Conservation (phyloP, 2,329 filamentous ascomycete species). For the Ophioceras dolichostomum region DNA sequence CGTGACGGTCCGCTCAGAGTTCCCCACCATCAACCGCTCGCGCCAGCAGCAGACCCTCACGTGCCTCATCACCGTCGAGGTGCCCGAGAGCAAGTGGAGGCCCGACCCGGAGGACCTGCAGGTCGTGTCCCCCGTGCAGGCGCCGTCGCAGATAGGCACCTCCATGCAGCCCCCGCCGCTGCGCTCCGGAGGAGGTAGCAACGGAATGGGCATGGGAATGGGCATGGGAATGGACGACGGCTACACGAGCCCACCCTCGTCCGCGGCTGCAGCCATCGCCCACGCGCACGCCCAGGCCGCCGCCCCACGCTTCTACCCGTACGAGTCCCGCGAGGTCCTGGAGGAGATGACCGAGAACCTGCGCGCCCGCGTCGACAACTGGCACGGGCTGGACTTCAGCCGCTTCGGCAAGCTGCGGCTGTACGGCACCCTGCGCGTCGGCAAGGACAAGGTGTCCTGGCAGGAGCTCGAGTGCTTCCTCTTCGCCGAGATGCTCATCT, state of each 20-base stretch:
- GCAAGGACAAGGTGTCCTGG: constrained; percentile 94
- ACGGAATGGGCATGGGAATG: too few species aligned
- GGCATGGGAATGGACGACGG: neutral
- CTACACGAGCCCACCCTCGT: neutral
- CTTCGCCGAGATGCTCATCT: constrained; percentile 98
- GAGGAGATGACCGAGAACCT: constrained; percentile 80
- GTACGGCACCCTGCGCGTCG: constrained; percentile 81
- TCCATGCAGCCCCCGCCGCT: neutral
- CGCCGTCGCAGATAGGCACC: neutral
- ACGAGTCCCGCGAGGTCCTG: constrained; percentile 64
- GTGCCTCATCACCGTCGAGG: constrained; percentile 87
- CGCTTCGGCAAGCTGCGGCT: constrained; percentile 87
- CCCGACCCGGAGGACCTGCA: constrained; percentile 73
- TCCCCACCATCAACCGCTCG: constrained; percentile 83
- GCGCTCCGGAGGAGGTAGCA: too few species aligned
- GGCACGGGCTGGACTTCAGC: constrained; percentile 90
- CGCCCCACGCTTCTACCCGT: constrained; percentile 51
- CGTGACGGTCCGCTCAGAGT: constrained; percentile 94
- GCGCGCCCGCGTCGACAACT: constrained; percentile 81
- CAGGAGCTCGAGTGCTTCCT: constrained; percentile 96
- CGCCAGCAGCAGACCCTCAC: constrained; percentile 92
- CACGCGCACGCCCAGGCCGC: constrained; percentile 31
- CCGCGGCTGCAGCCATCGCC: too few species aligned
- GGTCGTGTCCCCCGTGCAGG: constrained; percentile 22
- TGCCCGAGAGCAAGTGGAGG: constrained; percentile 83